Evolutionary conservation across 2,329 filamentous ascomycete species (phyloP).

Genomic region (Talaromyces sp.): DNA sequence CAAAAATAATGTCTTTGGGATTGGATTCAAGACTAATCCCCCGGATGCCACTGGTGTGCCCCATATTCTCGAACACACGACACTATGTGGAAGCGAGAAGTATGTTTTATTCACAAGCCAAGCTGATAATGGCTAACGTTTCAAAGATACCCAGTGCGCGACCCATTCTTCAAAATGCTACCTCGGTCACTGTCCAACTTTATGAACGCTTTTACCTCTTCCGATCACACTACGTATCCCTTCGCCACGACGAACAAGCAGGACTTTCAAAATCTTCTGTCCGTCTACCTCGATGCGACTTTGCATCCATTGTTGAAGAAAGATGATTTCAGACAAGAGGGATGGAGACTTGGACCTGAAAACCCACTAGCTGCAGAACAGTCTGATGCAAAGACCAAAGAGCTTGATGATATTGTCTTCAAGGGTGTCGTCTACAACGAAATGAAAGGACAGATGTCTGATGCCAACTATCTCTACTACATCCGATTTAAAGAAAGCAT

Average conservation of each 20-base stretch:
- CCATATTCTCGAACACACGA: constrained; percentile 97
- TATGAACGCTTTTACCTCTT: constrained; percentile 98
- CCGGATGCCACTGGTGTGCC: constrained; percentile 94
- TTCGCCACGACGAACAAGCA: constrained; percentile 95
- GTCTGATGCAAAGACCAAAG: constrained; percentile 52
- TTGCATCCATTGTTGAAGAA: constrained; percentile 84
- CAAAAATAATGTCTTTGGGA: constrained; percentile 98
- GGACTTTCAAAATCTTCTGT: constrained; percentile 94
- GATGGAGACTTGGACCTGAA: constrained; percentile 92
- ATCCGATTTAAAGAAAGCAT: constrained; percentile 93
- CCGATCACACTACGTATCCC: constrained; percentile 95
- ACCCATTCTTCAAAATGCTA: constrained; percentile 99
- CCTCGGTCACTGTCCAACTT: constrained; percentile 98
- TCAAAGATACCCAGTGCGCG: constrained; percentile 84
- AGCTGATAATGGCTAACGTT: background rate
- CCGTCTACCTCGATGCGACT: constrained; percentile 93
- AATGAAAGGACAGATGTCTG: constrained; percentile 99
- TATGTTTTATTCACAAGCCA: constrained; percentile 40
- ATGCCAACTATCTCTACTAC: constrained; percentile 93
- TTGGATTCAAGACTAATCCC: constrained; percentile 98
- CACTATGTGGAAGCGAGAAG: constrained; percentile 91
- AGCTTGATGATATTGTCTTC: constrained; percentile 67
- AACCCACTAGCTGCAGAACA: constrained; percentile 64
- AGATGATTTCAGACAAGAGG: constrained; percentile 92
- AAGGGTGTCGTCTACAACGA: constrained; percentile 99